Evolutionary conservation across 2,329 filamentous ascomycete genomes (phyloP).

Genomic region (Alternaria gaisen): DNA sequence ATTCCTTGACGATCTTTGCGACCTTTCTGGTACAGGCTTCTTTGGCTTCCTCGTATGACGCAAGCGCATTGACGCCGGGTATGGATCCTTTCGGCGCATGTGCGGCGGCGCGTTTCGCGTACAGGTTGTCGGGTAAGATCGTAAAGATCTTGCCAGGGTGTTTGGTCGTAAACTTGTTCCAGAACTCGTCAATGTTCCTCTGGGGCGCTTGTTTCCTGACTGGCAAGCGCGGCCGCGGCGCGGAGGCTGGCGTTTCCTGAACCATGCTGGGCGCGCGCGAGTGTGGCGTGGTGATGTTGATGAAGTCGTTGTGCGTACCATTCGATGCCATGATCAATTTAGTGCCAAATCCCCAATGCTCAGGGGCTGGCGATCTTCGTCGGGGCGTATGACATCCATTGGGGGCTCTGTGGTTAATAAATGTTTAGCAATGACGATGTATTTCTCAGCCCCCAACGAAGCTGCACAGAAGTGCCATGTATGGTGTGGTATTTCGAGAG

Average conservation of each 20-base stretch:
- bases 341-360: conserved; percentile 21
- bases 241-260: conserved; percentile 32
- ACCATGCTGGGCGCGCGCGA: conserved; percentile 49
- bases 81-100: conserved; percentile 62
- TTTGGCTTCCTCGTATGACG: conserved; percentile 77
- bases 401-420: conserved; percentile 41
- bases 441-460: conserved; percentile 45
- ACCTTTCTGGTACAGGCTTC: conserved; percentile 71
- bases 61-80: conserved; percentile 69
- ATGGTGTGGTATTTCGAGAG: conserved; percentile 44
- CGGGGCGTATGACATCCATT: conserved; percentile 37
- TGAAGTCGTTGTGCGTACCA: conserved; percentile 47
- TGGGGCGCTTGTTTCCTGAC: conserved; percentile 68
- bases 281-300: conserved; percentile 48
- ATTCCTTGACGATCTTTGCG: conserved; percentile 67
- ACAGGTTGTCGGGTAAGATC: conserved; percentile 73
- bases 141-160: conserved; percentile 76
- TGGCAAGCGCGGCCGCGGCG: conserved; percentile 32
- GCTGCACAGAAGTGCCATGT: conserved; percentile 33
- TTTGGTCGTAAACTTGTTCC: conserved; percentile 73
- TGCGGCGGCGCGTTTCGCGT: conserved; percentile 68
- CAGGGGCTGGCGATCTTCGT: conserved; percentile 26
- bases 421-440: conserved; percentile 19
- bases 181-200: conserved; percentile 74
- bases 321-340: conserved; percentile 48